These are phyloP conservation scores for Psilocybe cubensis DNA, from an alignment of 768 basidiomycete genomes.

Conservation along the genomic window DNA sequence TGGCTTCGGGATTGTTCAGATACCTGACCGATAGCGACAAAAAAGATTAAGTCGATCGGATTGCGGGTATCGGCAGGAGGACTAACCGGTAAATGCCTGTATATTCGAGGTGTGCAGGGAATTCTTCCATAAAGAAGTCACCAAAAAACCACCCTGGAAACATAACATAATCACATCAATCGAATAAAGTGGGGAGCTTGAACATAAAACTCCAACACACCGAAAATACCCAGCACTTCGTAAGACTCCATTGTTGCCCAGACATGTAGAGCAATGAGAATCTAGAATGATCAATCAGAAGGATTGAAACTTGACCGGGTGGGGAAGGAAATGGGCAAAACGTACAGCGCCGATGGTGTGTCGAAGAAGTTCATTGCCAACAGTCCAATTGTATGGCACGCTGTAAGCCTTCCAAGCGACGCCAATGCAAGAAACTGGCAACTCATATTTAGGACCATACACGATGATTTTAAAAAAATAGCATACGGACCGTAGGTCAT, in stretches of 20 bases:
- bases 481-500: conserved; percentile 84
- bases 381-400: conserved; percentile 82
- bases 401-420: conserved; percentile 92
- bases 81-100: conserved; percentile 92
- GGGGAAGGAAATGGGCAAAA: conserved; percentile 9
- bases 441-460: conserved; percentile 7
- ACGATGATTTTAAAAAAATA: not conserved
- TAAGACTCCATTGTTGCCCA: conserved; percentile 93
- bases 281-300: conserved; percentile 41
- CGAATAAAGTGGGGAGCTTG: not conserved
- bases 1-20: conserved; percentile 93
- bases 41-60: not conserved
- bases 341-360: conserved; percentile 89
- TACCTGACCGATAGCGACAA: conserved; percentile 50
- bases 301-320: not conserved
- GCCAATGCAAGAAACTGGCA: conserved; percentile 78
- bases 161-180: not conserved
- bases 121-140: conserved; percentile 95
- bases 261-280: conserved; percentile 83
- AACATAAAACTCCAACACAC: conserved; percentile 39
- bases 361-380: conserved; percentile 83
- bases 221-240: conserved; percentile 93
- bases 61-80: not conserved
- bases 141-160: conserved; percentile 94
- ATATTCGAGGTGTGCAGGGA: conserved; percentile 88